phyloP scores from a whole-genome alignment of 495 filamentous ascomycete genomes.

The Xylaria venustula region DNA sequence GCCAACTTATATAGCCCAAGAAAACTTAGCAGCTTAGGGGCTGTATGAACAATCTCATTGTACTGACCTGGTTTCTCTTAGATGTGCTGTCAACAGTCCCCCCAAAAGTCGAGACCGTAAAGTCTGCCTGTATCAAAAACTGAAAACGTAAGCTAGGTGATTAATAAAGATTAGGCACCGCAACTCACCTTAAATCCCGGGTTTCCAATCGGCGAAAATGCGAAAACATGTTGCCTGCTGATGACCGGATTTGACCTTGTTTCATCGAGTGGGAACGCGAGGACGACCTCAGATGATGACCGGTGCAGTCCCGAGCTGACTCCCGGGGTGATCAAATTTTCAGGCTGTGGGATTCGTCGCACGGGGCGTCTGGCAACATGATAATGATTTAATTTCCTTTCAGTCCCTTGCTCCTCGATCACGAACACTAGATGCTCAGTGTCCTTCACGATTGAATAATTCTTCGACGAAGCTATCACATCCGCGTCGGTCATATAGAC shows the following conservation, averaged over 20 bases:
- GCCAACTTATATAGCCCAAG: slow-evolving; percentile 39
- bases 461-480: neutral
- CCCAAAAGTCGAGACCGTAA: no score
- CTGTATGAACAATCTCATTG: no score
- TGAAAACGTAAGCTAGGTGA: neutral
- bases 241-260: slow-evolving; percentile 24
- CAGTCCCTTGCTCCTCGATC: neutral
- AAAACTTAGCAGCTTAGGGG: no score
- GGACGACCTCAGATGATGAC: slow-evolving; percentile 28
- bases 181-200: slow-evolving; percentile 29
- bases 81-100: no score
- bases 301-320: slow-evolving; percentile 18
- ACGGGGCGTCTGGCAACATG: slow-evolving; percentile 24
- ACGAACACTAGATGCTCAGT: neutral
- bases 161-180: neutral
- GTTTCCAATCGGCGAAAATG: slow-evolving; percentile 38
- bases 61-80: no score
- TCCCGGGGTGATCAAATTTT: slow-evolving; percentile 28
- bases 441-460: neutral
- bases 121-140: slow-evolving; percentile 50
- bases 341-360: slow-evolving; percentile 24
- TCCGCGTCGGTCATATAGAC: slow-evolving; percentile 23
- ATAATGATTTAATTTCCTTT: slow-evolving; percentile 10
- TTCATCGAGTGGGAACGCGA: slow-evolving; percentile 40
- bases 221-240: slow-evolving; percentile 31